A percentile compares a stretch with the other conserved stretches of the same genome.
phyloP scores from a whole-genome alignment of 2,329 filamentous ascomycete genomes.

The Exserohilum turcica region DNA sequence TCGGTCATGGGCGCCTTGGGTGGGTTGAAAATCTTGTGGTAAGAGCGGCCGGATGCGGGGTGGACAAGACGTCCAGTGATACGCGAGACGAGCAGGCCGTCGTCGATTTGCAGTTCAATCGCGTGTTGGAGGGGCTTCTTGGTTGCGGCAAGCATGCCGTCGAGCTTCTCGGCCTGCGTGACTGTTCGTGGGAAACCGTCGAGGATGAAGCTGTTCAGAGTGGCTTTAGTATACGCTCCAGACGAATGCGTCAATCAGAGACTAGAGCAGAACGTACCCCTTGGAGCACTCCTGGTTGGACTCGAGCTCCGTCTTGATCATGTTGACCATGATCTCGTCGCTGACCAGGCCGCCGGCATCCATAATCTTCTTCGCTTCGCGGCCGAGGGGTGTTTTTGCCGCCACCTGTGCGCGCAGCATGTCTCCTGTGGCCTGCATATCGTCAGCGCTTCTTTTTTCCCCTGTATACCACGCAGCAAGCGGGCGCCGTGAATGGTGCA shows the following conservation, averaged over 20 bases:
- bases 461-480: neutral
- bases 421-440: slow-evolving; percentile 85
- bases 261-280: slow-evolving; percentile 64
- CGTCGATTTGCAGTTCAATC: slow-evolving; percentile 95
- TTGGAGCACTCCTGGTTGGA: slow-evolving; percentile 95
- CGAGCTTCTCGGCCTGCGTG: slow-evolving; percentile 90
- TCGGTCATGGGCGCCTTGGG: slow-evolving; percentile 94
- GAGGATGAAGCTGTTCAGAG: slow-evolving; percentile 80
- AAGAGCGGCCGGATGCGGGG: slow-evolving; percentile 92
- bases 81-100: slow-evolving; percentile 87
- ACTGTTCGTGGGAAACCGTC: slow-evolving; percentile 98
- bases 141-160: slow-evolving; percentile 82
- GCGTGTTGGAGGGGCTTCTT: slow-evolving; percentile 90
- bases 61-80: slow-evolving; percentile 97
- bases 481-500: too few species aligned
- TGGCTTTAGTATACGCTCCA: slow-evolving; percentile 3
- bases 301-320: slow-evolving; percentile 98
- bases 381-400: slow-evolving; percentile 92
- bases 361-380: slow-evolving; percentile 99
- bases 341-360: slow-evolving; percentile 96
- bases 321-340: slow-evolving; percentile 98
- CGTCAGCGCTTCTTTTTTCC: slow-evolving; percentile 22
- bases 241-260: neutral
- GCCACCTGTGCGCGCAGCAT: slow-evolving; percentile 99
- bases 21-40: slow-evolving; percentile 99